A percentile compares a stretch with the other conserved stretches of the same genome.
These are phyloP conservation scores for Hemileccinum impolitum DNA, from an alignment of 768 basidiomycete species.

Conservation along the genomic window DNA sequence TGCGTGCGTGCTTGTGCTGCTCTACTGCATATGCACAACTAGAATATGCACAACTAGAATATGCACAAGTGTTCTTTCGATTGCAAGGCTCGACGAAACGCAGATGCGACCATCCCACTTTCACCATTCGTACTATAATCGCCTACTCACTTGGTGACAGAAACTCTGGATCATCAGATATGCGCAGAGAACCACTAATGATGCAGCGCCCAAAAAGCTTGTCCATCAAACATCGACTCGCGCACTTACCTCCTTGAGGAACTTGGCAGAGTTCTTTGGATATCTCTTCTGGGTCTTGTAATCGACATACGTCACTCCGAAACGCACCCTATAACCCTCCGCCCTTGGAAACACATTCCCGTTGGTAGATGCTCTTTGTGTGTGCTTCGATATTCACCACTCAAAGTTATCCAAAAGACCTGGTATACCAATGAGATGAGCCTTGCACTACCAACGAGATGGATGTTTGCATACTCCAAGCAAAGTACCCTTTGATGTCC, in stretches of 20 bases:
- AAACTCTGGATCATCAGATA: neutral
- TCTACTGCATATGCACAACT: too few species aligned
- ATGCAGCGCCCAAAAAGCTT: too few species aligned
- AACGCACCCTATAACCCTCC: conserved; percentile 66
- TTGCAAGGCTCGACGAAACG: too few species aligned
- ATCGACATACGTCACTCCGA: conserved; percentile 74
- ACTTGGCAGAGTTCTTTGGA: conserved; percentile 63
- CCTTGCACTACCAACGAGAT: conserved; percentile 17
- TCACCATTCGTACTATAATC: too few species aligned
- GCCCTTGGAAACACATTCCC: conserved; percentile 36
- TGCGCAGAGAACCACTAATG: conserved; percentile 6
- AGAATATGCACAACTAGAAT: too few species aligned
- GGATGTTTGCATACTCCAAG: conserved; percentile 50
- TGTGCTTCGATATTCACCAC: conserved; percentile 36
- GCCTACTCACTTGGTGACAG: too few species aligned
- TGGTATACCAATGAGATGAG: conserved; percentile 16
- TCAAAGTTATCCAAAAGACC: conserved; percentile 75
- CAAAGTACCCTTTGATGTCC: conserved; percentile 65
- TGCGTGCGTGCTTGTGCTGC: too few species aligned
- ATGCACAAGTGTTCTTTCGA: too few species aligned
- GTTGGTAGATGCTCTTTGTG: too few species aligned
- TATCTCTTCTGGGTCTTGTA: conserved; percentile 66
- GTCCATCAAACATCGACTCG: neutral
- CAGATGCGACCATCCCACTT: neutral
- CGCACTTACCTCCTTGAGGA: conserved; percentile 49